Conservation (phyloP, 371 early-diverging fungal genomes). For the Rhizopus arrhizus region DNA sequence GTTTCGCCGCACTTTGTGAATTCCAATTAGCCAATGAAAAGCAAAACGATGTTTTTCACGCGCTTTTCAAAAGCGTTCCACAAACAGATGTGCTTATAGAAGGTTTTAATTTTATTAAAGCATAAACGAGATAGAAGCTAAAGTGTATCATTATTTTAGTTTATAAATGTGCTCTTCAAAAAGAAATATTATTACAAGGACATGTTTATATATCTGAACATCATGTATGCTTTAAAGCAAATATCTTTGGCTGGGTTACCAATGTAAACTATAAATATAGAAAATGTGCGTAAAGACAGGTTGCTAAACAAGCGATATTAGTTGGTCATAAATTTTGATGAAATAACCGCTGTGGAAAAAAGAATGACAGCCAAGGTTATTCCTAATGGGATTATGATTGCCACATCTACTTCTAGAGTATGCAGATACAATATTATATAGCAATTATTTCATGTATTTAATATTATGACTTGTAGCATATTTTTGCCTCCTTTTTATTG, state of each 20-base stretch:
- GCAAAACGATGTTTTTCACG: conserved; percentile 58
- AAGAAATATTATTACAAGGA: conserved; percentile 92
- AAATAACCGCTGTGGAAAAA: conserved; percentile 82
- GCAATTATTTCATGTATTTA: background rate
- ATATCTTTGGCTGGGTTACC: conserved; percentile 95
- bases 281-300: background rate
- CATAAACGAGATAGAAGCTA: background rate
- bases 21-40: conserved; percentile 44
- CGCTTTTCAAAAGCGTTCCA: conserved; percentile 59
- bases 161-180: conserved; percentile 90
- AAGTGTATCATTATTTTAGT: conserved; percentile 45
- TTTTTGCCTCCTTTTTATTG: conserved; percentile 79
- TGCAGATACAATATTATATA: background rate
- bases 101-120: conserved; percentile 28
- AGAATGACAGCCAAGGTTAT: conserved; percentile 80
- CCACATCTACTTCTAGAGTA: conserved; percentile 69
- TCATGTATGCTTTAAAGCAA: conserved; percentile 91
- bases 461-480: conserved; percentile 45
- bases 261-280: conserved; percentile 52
- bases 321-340: conserved; percentile 80
- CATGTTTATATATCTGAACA: conserved; percentile 86
- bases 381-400: conserved; percentile 84
- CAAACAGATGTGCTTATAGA: conserved; percentile 60
- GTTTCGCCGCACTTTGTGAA: conserved; percentile 36
- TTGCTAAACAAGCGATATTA: conserved; percentile 21